Base-by-base conservation (phyloP, 495 filamentous ascomycete genomes). In the Amphirosellinia nigrospora region DNA sequence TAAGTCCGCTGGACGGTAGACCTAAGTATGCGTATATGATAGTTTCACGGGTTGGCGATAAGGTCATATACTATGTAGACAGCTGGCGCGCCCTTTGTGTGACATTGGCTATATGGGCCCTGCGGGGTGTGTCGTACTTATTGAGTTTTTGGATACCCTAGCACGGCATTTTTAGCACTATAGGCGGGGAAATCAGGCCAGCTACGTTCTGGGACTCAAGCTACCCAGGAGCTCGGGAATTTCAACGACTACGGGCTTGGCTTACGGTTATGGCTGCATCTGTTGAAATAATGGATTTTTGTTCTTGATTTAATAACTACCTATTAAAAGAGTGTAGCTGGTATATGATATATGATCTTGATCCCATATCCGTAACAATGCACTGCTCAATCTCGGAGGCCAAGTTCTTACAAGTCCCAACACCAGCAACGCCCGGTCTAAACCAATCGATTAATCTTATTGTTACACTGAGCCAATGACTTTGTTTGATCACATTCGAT, bases 401-500 rank as follows among this genome's bases (percentile, higher is more conserved):
- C 8, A 55, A 36, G 16, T 36, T 23, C 58, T 26, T 61, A n/a
- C 26, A 52, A 43, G n/a, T 7, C 66, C 66, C n/a, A 61, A 68
- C 66, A 39, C 66, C 66, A 15, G 23, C 15, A 38, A 23, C 53
- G 15, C 21, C 43, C 21, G 26, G 39, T 68, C 55, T 68, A 60
- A 28, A 26, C 41, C 28, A 50, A 48, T 30, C 48, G 26, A 59
- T 48, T 4, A 23, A 36, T 50, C 50, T 2, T 59, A 0, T 55
- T 46, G 34, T 3, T 34, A 68, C 26, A 30, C n/a, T 21, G 6
- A 34, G 3, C 30, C 0, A 13, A 30, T 34, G 23, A 7, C 15
- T 59, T n/a, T n/a, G 6, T 59, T n/a, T n/a, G 6, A 36, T 77
- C 62, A 78, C 74, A 78, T 76, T 53, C 74, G 67, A 68, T 78